Evolutionary conservation across 768 basidiomycete genomes (phyloP).

Genomic region (Gloeopeniophorella convolvens): DNA sequence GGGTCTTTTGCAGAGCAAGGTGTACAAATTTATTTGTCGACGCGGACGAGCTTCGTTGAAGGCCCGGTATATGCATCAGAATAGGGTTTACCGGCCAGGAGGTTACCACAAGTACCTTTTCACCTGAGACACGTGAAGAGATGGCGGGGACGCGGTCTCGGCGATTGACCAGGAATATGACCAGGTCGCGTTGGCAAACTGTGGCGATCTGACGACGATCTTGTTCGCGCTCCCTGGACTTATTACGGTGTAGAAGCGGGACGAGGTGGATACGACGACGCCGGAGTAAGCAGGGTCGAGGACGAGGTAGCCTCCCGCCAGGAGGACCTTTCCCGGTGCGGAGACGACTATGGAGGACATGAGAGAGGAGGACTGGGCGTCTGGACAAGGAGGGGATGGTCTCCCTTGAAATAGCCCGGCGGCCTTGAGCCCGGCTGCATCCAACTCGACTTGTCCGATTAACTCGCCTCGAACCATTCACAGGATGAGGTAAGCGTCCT

Average conservation of each 20-base stretch:
- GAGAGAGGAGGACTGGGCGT: background rate
- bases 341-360: constrained; percentile 64
- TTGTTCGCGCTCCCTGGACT: constrained; percentile 33
- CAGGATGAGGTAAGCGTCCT: constrained; percentile 1
- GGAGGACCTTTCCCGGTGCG: constrained; percentile 89
- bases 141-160: constrained; percentile 14
- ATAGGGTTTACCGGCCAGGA: background rate
- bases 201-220: constrained; percentile 81
- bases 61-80: background rate
- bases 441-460: background rate
- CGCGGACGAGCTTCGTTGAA: constrained; percentile 13
- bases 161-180: constrained; percentile 49
- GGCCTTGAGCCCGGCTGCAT: no score
- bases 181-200: constrained; percentile 83
- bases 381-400: background rate
- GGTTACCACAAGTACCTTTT: constrained; percentile 10
- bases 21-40: constrained; percentile 87
- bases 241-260: constrained; percentile 86
- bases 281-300: constrained; percentile 84
- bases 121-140: constrained; percentile 27
- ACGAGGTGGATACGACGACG: constrained; percentile 85
- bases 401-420: background rate
- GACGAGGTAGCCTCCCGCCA: constrained; percentile 96
- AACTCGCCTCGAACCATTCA: background rate
- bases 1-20: constrained; percentile 74